These are phyloP conservation scores for Ceratocystiopsis brevicomis DNA, from an alignment of 2,329 filamentous ascomycete genomes.

Conservation along the genomic window DNA sequence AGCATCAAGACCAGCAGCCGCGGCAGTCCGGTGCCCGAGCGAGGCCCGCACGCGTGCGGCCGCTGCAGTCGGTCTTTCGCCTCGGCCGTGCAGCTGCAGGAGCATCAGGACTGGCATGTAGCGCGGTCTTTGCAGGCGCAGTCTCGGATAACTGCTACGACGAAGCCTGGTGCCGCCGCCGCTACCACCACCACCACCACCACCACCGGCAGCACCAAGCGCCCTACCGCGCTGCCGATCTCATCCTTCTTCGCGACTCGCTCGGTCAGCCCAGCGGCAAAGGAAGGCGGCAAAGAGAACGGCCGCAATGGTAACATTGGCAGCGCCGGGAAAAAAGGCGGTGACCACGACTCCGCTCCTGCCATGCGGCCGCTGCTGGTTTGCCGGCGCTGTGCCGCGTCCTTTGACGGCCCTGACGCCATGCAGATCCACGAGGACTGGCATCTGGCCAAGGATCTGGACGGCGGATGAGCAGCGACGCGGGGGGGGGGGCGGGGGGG, in stretches of 20 bases:
- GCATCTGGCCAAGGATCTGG: constrained; percentile 81
- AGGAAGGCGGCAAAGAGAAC: background rate
- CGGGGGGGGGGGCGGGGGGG: constrained; percentile 36
- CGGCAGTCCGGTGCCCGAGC: no score
- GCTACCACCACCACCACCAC: background rate
- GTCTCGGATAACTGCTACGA: constrained; percentile 15
- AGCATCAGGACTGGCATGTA: constrained; percentile 88
- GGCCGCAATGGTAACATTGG: background rate
- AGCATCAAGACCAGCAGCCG: background rate
- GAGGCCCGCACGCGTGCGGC: constrained; percentile 26
- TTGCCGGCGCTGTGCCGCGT: constrained; percentile 48
- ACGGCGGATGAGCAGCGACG: constrained; percentile 15
- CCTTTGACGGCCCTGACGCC: constrained; percentile 37
- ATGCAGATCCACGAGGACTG: constrained; percentile 72
- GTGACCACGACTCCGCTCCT: background rate
- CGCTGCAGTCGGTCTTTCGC: constrained; percentile 45
- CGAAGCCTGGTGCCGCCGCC: background rate
- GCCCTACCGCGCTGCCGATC: constrained; percentile 2
- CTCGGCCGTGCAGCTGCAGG: constrained; percentile 39
- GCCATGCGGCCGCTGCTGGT: constrained; percentile 5
- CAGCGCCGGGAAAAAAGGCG: background rate
- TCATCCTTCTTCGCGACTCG: constrained; percentile 6
- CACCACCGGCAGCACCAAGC: background rate
- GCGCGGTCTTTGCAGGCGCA: constrained; percentile 62
- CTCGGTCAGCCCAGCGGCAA: background rate